Evolutionary conservation across 257 asterid genomes (phyloP), one percentile per base, ranked within the genome.

Genomic region (Solanum megistacrolobum): DNA sequence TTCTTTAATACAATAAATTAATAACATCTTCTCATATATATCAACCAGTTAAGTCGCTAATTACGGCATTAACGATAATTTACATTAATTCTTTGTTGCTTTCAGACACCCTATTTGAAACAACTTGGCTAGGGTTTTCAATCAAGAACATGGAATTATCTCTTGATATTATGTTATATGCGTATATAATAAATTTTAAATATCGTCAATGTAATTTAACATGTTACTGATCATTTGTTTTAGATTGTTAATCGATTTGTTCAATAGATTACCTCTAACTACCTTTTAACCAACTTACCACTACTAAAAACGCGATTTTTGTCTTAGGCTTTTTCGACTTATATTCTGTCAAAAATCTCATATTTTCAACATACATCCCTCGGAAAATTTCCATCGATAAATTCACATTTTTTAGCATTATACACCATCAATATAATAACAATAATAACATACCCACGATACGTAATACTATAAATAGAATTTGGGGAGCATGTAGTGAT

Each of bases 11-110:
- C 41, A 27, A 23, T n/a, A 62, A 83, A 88, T 34, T 89, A 90
- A 78, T 79, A 81, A 27, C 39, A 81, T 12, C 13, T n/a, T 43
- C n/a, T 43, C 20, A 46, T 46, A 32, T 11, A 13, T 84, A 87
- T 79, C 91, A 91, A 89, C 81, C 38, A 68, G 27, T 48, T 32
- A 81, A 87, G 92, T 90, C 92, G 89, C 60, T 87, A 88, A 91
- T 91, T 88, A 91, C 91, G 91, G 92, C 94, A 90, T 87, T 82
- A 84, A 73, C 85, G 83, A 86, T 87, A 87, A 88, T 46, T 86
- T 88, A 88, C 92, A 88, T 88, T 89, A 86, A 86, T 90, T 48
- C 66, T 69, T 34, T 4, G 38, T 79, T 35, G 66, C 43, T 41
- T 43, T 55, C 31, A 21, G 86, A 72, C 88, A 83, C 66, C 86